Conservation (phyloP, 2,329 filamentous ascomycete species). For the Bisporella sp. region DNA sequence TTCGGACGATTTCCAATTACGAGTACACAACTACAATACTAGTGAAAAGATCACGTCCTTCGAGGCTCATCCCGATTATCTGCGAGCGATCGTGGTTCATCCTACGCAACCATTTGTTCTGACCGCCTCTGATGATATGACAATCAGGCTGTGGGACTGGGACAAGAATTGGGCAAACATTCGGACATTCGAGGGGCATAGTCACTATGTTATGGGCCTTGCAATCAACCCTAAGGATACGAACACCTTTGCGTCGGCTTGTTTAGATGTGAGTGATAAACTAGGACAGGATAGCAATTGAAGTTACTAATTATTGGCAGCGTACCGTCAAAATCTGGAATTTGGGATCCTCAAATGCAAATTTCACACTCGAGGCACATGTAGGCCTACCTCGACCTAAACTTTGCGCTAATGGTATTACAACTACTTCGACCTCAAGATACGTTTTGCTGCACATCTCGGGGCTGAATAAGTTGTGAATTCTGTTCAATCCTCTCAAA, state of each 20-base stretch:
- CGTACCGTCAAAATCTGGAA: slow-evolving; percentile 98
- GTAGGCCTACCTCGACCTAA: too few relatives aligned
- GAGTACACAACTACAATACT: slow-evolving; percentile 99
- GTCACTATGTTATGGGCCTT: slow-evolving; percentile 94
- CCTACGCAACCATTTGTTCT: slow-evolving; percentile 93
- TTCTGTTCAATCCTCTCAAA: too few relatives aligned
- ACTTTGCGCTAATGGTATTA: too few relatives aligned
- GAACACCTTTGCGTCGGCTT: slow-evolving; percentile 87
- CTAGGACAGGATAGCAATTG: too few relatives aligned
- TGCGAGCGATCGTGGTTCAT: slow-evolving; percentile 92
- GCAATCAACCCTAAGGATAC: slow-evolving; percentile 98
- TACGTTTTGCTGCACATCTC: too few relatives aligned
- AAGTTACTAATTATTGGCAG: neutral
- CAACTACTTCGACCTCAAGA: too few relatives aligned
- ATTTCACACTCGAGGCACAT: slow-evolving; percentile 89
- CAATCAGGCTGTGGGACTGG: slow-evolving; percentile 98
- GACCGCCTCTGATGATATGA: slow-evolving; percentile 97
- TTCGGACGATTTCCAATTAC: slow-evolving; percentile 80
- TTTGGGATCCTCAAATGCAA: slow-evolving; percentile 84
- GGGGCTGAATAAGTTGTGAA: too few relatives aligned
- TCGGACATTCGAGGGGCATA: slow-evolving; percentile 92
- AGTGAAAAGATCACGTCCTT: slow-evolving; percentile 97
- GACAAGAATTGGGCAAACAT: slow-evolving; percentile 95
- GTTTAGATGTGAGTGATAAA: slow-evolving; percentile 57
- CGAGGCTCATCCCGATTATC: slow-evolving; percentile 97